phyloP scores from a whole-genome alignment of 2,329 filamentous ascomycete genomes.

The Microascus cirrosus region DNA sequence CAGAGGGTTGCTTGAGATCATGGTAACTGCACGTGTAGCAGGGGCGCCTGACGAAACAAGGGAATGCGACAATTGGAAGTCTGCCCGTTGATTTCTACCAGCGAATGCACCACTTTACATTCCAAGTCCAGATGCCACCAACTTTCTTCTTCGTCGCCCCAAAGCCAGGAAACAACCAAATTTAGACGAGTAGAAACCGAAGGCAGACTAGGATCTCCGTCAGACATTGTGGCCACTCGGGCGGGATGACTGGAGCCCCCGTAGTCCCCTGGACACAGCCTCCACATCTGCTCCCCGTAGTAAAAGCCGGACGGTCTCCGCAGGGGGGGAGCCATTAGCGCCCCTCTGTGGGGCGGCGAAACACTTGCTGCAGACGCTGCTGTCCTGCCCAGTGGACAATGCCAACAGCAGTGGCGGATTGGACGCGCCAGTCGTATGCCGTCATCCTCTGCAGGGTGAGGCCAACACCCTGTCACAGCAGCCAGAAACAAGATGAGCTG shows the following conservation, averaged over 20 bases:
- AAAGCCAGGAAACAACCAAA: background rate
- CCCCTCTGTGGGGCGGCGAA: background rate
- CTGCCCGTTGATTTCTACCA: background rate
- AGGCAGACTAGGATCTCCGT: background rate
- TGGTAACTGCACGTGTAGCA: background rate
- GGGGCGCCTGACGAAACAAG: background rate
- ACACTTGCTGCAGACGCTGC: no score
- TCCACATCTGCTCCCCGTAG: background rate
- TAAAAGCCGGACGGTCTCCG: background rate
- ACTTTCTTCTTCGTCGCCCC: background rate
- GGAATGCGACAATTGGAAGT: background rate
- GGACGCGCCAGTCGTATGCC: background rate
- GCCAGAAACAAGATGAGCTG: background rate
- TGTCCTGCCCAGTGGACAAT: background rate
- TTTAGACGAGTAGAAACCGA: background rate
- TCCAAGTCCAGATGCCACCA: background rate
- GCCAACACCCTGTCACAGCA: background rate
- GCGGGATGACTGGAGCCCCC: background rate
- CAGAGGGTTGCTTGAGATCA: background rate
- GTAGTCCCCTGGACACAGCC: background rate
- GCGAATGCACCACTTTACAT: background rate
- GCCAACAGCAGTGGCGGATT: background rate
- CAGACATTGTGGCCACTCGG: background rate
- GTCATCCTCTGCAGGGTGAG: background rate
- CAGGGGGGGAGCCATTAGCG: background rate